Evolutionary conservation across 352 stramenopile species (phyloP).

Genomic region (Globisporangium heterothallicum): DNA sequence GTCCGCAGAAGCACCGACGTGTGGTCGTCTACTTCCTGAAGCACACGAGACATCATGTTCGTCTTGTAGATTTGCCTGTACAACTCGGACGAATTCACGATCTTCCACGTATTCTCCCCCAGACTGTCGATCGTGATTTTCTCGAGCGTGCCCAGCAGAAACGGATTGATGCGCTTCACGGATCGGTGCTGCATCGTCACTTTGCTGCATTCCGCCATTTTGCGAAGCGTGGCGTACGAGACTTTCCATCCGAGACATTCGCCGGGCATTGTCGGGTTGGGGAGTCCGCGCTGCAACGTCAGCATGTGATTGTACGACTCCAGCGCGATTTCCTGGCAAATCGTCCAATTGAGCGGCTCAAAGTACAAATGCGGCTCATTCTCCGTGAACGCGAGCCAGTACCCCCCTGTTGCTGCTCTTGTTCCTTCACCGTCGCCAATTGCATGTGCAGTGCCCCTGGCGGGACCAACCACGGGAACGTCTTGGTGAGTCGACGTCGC

Average conservation of each 20-base stretch:
- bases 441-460: background rate
- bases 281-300: background rate
- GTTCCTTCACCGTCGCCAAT: background rate
- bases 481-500: background rate
- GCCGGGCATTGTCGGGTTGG: background rate
- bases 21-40: slow-evolving; percentile 35
- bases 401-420: background rate
- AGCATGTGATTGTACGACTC: slow-evolving; percentile 6
- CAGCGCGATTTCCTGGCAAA: slow-evolving; percentile 1
- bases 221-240: background rate
- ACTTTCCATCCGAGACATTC: slow-evolving; percentile 9
- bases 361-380: slow-evolving; percentile 10
- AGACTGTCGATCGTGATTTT: slow-evolving; percentile 27
- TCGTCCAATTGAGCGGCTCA: slow-evolving; percentile 4
- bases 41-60: slow-evolving; percentile 29
- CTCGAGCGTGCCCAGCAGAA: slow-evolving; percentile 15
- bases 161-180: slow-evolving; percentile 24
- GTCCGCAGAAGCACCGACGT: slow-evolving; percentile 36
- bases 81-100: slow-evolving; percentile 28
- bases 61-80: slow-evolving; percentile 36
- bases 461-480: background rate
- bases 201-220: background rate
- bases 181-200: slow-evolving; percentile 31
- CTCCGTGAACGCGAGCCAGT: slow-evolving; percentile 12
- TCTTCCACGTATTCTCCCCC: slow-evolving; percentile 27